These are phyloP conservation scores for Pseudocercospora crystallina DNA, from an alignment of 2,329 filamentous ascomycete species.

Conservation along the genomic window DNA sequence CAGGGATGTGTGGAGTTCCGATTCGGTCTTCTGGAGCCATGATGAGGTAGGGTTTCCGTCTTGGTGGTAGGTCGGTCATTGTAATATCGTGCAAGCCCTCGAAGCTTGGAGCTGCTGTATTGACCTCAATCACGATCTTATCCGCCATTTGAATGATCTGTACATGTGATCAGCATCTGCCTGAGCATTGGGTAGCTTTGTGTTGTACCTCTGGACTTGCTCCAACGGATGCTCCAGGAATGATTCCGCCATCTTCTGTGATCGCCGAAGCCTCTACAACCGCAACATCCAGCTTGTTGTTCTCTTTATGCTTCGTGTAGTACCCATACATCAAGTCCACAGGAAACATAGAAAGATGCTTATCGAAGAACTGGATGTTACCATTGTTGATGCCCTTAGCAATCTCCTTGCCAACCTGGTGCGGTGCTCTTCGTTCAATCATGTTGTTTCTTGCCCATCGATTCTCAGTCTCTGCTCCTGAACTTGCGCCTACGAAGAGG, in stretches of 20 bases:
- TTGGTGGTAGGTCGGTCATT: slow-evolving; percentile 79
- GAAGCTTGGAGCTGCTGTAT: slow-evolving; percentile 80
- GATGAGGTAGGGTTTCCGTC: slow-evolving; percentile 80
- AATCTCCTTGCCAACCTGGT: slow-evolving; percentile 89
- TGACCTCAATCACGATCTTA: slow-evolving; percentile 92
- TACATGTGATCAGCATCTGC: neutral
- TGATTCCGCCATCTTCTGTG: slow-evolving; percentile 83
- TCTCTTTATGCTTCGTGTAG: slow-evolving; percentile 77
- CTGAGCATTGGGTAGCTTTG: too few species aligned
- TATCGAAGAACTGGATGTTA: slow-evolving; percentile 88
- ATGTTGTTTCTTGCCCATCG: slow-evolving; percentile 86
- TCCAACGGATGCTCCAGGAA: slow-evolving; percentile 70
- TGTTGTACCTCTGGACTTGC: neutral
- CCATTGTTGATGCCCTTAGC: slow-evolving; percentile 88
- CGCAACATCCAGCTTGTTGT: slow-evolving; percentile 75
- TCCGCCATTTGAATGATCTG: slow-evolving; percentile 85
- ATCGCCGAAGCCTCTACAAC: slow-evolving; percentile 82
- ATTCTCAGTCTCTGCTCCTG: slow-evolving; percentile 86
- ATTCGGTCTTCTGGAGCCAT: slow-evolving; percentile 85
- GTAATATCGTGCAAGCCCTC: slow-evolving; percentile 90
- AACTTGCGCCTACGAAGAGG: slow-evolving; percentile 86
- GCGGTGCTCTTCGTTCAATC: slow-evolving; percentile 81
- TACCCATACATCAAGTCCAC: slow-evolving; percentile 73
- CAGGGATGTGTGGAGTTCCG: slow-evolving; percentile 75
- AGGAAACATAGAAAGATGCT: slow-evolving; percentile 91